Conservation (phyloP, 148 eudicot genomes). For the Heliamphora exappendiculata region DNA sequence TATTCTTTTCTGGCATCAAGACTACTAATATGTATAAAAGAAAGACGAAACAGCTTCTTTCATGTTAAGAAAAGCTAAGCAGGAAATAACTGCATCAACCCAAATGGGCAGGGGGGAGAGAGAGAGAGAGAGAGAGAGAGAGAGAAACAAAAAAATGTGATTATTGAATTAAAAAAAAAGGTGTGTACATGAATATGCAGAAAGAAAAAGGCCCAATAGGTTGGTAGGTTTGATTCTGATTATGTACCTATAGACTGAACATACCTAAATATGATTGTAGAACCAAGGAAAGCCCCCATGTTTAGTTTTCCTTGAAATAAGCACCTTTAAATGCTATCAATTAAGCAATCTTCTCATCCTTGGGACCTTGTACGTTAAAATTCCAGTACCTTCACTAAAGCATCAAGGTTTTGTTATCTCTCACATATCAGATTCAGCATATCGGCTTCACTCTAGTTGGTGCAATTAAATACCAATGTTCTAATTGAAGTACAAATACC, state of each 20-base stretch:
- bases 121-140: not conserved
- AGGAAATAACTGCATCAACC: not conserved
- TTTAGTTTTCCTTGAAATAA: not conserved
- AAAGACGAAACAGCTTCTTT: not conserved
- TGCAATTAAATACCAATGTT: not conserved
- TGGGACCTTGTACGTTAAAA: not conserved
- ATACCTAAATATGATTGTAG: no score
- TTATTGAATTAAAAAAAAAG: no score
- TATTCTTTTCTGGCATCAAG: no score
- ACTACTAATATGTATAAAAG: no score
- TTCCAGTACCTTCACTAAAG: not conserved
- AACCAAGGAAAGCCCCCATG: not conserved
- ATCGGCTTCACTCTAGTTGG: not conserved
- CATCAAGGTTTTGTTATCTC: not conserved
- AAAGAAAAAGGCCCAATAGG: not conserved
- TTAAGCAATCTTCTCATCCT: not conserved
- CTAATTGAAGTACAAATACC: not conserved
- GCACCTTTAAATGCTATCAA: not conserved
- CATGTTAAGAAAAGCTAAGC: not conserved
- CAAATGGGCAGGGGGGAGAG: no score
- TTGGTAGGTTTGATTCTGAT: not conserved
- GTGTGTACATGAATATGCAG: no score
- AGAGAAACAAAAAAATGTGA: not conserved
- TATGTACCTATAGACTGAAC: not conserved
- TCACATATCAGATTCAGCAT: slow-evolving; percentile 1